Base-by-base conservation (phyloP, 2,329 filamentous ascomycete species). In the Pyrenophora seminiperda region DNA sequence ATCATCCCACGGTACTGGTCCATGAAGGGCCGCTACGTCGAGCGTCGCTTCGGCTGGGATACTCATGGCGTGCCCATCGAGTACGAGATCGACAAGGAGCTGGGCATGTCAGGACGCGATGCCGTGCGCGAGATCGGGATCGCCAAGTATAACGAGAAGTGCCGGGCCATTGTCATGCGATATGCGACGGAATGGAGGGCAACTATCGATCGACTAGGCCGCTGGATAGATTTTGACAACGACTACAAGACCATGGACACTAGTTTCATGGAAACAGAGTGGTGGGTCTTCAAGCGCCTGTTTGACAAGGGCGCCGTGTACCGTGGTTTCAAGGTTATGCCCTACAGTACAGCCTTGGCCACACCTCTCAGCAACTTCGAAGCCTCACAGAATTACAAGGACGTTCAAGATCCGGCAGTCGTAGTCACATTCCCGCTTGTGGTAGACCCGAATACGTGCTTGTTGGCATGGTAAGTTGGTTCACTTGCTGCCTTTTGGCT, bases 171-270 rank as follows among this genome's bases (percentile, higher is more conserved):
- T 72, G 93, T 97, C 62, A 96, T 97, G 90, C 84, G 89, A 66
- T 97, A 89, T 71, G 85, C 91, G 9, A 75, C 81, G 13, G 93
- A 97, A 73, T 97, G 93, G 93, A 84, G 91, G 65, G 78, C 85
- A 56, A 96, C 91, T 19, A 89, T 97, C 64, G 91, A 96, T 68
- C 82, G 93, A 54, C 77, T 97, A 32, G 93, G 93, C 48, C 87
- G 93, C 50, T 97, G 93, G 93, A 94, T 97, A 65, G 93, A 97
- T 75, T 97, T 97, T 64, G 93, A 97, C 75, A 94, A 96, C 65
- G 91, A 97, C 73, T 97, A 96, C 80, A 96, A 96, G 84, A 96
- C 91, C 29, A 96, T 97, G 91, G 88, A 97, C 72, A 82, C 87
- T n/a, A 86, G 80, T 15, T 97, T 95, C 76, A 97, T 97, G 93